These are phyloP conservation scores for Pythium phragmitis DNA, from an alignment of 352 stramenopile genomes.

Conservation along the genomic window DNA sequence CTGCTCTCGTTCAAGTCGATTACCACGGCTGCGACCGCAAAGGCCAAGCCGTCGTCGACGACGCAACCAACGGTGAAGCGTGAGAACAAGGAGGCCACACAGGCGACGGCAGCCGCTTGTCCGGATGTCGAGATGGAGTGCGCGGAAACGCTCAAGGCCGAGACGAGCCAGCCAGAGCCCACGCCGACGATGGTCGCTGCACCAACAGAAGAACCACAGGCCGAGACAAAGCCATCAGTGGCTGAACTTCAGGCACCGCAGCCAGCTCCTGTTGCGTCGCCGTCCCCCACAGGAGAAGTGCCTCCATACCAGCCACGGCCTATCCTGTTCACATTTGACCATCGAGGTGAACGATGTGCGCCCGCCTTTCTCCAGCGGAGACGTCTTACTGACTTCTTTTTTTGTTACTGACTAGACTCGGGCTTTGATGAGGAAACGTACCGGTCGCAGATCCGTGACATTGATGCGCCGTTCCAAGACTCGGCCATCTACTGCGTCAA, in stretches of 20 bases:
- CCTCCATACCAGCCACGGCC: conserved; percentile 44
- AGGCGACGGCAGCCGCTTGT: background rate
- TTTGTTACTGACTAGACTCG: conserved; percentile 32
- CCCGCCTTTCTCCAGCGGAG: no score
- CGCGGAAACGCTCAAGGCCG: conserved; percentile 19
- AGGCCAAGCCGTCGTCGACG: conserved; percentile 6
- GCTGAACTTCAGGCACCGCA: background rate
- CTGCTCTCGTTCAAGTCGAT: conserved; percentile 63
- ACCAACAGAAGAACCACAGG: background rate
- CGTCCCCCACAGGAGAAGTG: conserved; percentile 5
- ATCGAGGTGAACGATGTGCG: conserved; percentile 29
- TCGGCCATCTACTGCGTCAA: conserved; percentile 40
- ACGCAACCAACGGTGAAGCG: background rate
- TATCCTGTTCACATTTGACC: conserved; percentile 55
- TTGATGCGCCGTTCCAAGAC: conserved; percentile 39
- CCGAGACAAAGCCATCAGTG: background rate
- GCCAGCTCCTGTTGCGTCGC: no score
- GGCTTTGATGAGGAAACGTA: conserved; percentile 76
- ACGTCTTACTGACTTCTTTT: background rate
- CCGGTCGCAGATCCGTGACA: conserved; percentile 44
- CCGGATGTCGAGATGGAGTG: conserved; percentile 15
- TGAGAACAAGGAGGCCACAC: background rate
- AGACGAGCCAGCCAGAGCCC: conserved; percentile 12
- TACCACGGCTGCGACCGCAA: conserved; percentile 12
- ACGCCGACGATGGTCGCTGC: conserved; percentile 1